These are phyloP conservation scores for Gymnopilus junonius DNA, from an alignment of 768 basidiomycete species.

Conservation along the genomic window DNA sequence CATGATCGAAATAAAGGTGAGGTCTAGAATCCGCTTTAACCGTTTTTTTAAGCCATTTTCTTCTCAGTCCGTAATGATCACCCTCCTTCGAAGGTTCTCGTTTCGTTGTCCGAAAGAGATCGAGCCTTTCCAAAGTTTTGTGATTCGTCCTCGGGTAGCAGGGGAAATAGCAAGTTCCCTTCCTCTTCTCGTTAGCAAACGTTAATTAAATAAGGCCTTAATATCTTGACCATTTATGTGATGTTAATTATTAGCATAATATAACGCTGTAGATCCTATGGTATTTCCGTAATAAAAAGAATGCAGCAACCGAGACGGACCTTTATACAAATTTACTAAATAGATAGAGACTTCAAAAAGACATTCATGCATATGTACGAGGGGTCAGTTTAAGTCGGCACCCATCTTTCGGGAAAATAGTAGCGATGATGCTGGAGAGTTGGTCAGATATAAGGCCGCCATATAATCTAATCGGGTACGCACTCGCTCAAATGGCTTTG, in stretches of 20 bases:
- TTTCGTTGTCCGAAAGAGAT: constrained; percentile 57
- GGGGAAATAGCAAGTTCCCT: constrained; percentile 60
- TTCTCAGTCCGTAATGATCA: constrained; percentile 43
- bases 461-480: constrained; percentile 35
- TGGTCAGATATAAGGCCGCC: neutral
- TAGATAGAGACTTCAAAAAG: neutral
- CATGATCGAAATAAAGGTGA: constrained; percentile 61
- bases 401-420: constrained; percentile 94
- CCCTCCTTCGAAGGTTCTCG: constrained; percentile 57
- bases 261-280: neutral
- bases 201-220: neutral
- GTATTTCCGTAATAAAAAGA: neutral
- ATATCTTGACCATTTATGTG: neutral
- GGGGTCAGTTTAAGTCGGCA: constrained; percentile 81
- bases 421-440: constrained; percentile 84
- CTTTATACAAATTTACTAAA: constrained; percentile 8
- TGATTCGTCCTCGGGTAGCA: constrained; percentile 60
- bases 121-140: constrained; percentile 68
- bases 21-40: neutral
- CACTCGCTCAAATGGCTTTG: constrained; percentile 82
- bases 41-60: neutral
- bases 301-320: neutral
- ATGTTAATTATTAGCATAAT: neutral
- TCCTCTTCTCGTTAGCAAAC: constrained; percentile 51
- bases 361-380: constrained; percentile 36